Evolutionary conservation across 495 filamentous ascomycete species (phyloP).

Genomic region (Amphirosellinia nigrospora): DNA sequence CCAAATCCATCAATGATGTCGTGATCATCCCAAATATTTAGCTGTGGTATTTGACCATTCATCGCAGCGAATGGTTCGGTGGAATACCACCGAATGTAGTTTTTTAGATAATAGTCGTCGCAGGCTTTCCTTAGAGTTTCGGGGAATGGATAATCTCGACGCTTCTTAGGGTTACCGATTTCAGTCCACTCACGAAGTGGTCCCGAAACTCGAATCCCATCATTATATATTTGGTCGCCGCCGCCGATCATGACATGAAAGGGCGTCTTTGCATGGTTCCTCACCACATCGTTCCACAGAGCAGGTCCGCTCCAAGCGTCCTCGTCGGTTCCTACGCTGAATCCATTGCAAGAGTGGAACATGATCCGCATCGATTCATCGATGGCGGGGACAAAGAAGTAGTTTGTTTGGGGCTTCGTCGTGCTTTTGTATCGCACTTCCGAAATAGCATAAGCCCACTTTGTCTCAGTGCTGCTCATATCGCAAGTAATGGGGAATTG

Average conservation of each 20-base stretch:
- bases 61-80: constrained; percentile 81
- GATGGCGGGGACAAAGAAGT: constrained; percentile 77
- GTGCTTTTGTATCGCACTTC: constrained; percentile 51
- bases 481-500: constrained; percentile 69
- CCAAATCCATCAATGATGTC: constrained; percentile 94
- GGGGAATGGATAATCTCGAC: constrained; percentile 76
- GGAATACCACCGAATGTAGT: constrained; percentile 88
- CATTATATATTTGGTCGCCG: constrained; percentile 95
- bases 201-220: constrained; percentile 81
- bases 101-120: constrained; percentile 88
- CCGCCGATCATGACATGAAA: constrained; percentile 97
- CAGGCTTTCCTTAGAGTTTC: constrained; percentile 75
- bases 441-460: constrained; percentile 66
- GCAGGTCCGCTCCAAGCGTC: constrained; percentile 80
- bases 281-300: constrained; percentile 89
- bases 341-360: constrained; percentile 97
- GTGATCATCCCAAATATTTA: constrained; percentile 97
- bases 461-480: constrained; percentile 58
- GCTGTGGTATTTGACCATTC: constrained; percentile 86
- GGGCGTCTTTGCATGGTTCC: constrained; percentile 70
- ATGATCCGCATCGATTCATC: constrained; percentile 91
- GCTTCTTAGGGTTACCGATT: constrained; percentile 81
- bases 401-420: constrained; percentile 54
- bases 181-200: constrained; percentile 81
- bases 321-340: constrained; percentile 90